These are phyloP conservation scores for Rhizomucor pusillus DNA, from an alignment of 371 early-diverging fungal species.

Conservation along the genomic window DNA sequence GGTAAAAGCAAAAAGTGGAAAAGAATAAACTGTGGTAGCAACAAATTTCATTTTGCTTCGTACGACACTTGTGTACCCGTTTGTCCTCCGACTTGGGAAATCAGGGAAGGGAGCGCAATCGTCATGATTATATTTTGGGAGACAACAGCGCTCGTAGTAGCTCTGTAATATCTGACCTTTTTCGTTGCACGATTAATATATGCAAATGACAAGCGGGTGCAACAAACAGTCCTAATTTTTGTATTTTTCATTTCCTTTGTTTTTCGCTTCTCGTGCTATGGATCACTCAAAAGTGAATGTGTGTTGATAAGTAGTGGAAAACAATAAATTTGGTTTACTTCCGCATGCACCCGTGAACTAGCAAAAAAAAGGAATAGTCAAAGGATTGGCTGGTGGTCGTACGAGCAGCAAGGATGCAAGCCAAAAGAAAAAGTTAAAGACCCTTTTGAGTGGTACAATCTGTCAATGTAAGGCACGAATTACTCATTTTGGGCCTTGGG, in stretches of 20 bases:
- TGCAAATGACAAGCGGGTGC: too few species aligned
- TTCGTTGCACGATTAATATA: background rate
- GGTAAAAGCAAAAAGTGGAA: constrained; percentile 2
- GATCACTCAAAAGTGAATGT: too few species aligned
- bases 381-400: background rate
- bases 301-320: background rate
- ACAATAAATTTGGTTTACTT: background rate
- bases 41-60: constrained; percentile 15
- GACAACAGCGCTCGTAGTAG: background rate
- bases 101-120: background rate
- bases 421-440: background rate
- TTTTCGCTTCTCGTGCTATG: too few species aligned
- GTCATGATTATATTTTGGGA: background rate
- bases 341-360: background rate
- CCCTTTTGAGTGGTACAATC: background rate
- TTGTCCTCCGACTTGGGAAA: background rate
- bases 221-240: too few species aligned
- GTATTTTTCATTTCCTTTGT: too few species aligned
- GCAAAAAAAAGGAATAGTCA: background rate
- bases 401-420: background rate
- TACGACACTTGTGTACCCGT: constrained; percentile 13
- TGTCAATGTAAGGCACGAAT: constrained; percentile 1
- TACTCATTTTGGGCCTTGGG: background rate
- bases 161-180: too few species aligned
- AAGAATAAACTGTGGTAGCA: background rate